phyloP scores from a whole-genome alignment of 1,284 basidiomycete species.

The Fistulinella cinereoalba region DNA sequence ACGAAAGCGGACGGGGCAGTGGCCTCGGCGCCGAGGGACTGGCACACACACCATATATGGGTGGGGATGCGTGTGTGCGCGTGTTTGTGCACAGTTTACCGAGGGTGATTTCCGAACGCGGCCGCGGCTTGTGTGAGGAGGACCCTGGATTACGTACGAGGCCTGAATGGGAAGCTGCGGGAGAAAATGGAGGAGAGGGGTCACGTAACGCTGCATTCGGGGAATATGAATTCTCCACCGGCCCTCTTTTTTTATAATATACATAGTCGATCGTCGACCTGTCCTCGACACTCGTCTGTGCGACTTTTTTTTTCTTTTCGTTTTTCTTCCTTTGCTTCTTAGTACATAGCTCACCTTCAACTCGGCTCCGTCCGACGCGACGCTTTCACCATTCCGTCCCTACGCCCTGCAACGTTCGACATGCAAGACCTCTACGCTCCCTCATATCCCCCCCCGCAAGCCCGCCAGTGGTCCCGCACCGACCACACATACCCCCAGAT shows the following conservation, averaged over 20 bases:
- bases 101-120: constrained; percentile 41
- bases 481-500: constrained; percentile 38
- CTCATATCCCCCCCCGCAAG: constrained; percentile 39
- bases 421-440: constrained; percentile 66
- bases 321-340: constrained; percentile 12
- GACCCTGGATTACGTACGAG: constrained; percentile 36
- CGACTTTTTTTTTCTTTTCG: constrained; percentile 21
- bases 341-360: constrained; percentile 31
- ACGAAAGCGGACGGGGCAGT: constrained; percentile 23
- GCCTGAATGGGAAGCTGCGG: constrained; percentile 31
- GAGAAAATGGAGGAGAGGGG: constrained; percentile 35
- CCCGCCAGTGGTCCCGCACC: constrained; percentile 35
- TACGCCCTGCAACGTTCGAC: constrained; percentile 36
- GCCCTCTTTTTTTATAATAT: constrained; percentile 38
- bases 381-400: constrained; percentile 34
- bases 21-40: constrained; percentile 40
- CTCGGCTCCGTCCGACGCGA: constrained; percentile 32
- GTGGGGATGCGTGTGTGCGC: constrained; percentile 11
- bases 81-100: constrained; percentile 36
- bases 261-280: constrained; percentile 36
- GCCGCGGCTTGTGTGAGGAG: constrained; percentile 32
- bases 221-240: constrained; percentile 43
- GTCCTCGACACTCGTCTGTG: constrained; percentile 27
- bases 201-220: constrained; percentile 37
- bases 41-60: constrained; percentile 29